A percentile compares a stretch with the other conserved stretches of the same genome.
These are phyloP conservation scores for Trichoderma sp. DNA, from an alignment of 2,329 filamentous ascomycete species.

Conservation along the genomic window DNA sequence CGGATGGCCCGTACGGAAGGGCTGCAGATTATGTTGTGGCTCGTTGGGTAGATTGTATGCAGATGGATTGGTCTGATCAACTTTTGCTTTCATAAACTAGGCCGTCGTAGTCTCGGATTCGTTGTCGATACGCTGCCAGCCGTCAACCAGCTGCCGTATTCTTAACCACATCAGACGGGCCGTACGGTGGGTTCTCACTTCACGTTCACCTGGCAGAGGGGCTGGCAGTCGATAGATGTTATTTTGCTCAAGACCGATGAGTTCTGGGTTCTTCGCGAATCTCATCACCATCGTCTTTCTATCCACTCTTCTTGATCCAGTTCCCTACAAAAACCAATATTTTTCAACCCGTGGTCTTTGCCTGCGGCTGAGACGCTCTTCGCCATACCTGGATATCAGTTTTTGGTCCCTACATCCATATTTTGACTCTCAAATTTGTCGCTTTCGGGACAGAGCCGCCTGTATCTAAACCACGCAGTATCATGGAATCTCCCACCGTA, in stretches of 20 bases:
- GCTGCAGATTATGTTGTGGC: background rate
- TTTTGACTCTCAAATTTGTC: background rate
- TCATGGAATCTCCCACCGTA: conserved; percentile 13
- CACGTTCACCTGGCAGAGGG: background rate
- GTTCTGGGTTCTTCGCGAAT: background rate
- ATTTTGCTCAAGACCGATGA: background rate
- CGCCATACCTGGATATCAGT: background rate
- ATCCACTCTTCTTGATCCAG: background rate
- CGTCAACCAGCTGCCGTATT: background rate
- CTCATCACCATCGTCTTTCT: background rate
- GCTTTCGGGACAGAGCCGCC: background rate
- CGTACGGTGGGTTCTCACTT: background rate
- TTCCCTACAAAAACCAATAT: background rate
- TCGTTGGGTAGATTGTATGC: background rate
- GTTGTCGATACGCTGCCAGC: background rate
- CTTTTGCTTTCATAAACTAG: background rate
- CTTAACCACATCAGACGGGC: background rate
- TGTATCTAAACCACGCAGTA: background rate
- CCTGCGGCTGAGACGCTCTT: background rate
- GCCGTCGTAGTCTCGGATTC: background rate
- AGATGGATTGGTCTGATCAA: background rate
- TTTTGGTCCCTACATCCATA: background rate
- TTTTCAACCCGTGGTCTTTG: background rate
- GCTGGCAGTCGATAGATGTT: background rate
- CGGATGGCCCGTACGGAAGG: background rate